Evolutionary conservation across 2,329 filamentous ascomycete genomes (phyloP), one percentile per base, ranked within the genome.

Genomic region (Leptographium flavum): DNA sequence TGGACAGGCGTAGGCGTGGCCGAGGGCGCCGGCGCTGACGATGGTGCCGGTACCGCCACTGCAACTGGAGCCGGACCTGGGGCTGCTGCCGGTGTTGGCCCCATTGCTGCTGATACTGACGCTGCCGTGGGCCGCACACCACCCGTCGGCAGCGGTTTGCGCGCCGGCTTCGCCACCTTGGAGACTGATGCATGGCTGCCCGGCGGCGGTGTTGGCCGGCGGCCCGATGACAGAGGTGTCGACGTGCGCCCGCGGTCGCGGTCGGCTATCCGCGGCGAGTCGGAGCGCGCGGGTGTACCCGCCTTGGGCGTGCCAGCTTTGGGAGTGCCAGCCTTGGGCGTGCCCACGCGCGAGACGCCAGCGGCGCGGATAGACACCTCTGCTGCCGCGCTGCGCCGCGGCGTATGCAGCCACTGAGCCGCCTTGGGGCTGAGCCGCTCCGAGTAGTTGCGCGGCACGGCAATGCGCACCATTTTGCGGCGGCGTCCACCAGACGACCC

Each of bases 401-500:
- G 33, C 13, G 48, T 47, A 28, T 48, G 44, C 13, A 54, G 43
- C 50, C 49, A 51, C 11, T 42, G 45, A 31, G 46, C 47, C 10
- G 48, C 49, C 7, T 30, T 39, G 8, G 48, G 43, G 21, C 43
- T 51, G 10, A 55, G 45, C 39, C 45, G 45, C 33, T 33, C 22
- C 17, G 44, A 46, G 27, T 52, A 53, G 39, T 37, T 42, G 2
- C 33, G 19, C 17, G 47, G 48, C 38, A 54, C 32, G 2, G 31
- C 13, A 11, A 53, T 47, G 38, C 50, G 54, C 23, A 52, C 33
- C 14, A 57, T 35, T 47, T 61, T 61, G 48, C 56, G 57, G 2
- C 54, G 54, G n/a, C n/a, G n/a, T n/a, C n/a, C n/a, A n/a, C n/a
- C n/a, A n/a, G n/a, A n/a, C n/a, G n/a, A n/a, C n/a, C n/a, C n/a